Evolutionary conservation across 2,329 filamentous ascomycete genomes (phyloP).

Genomic region (Diaporthe helianthi): DNA sequence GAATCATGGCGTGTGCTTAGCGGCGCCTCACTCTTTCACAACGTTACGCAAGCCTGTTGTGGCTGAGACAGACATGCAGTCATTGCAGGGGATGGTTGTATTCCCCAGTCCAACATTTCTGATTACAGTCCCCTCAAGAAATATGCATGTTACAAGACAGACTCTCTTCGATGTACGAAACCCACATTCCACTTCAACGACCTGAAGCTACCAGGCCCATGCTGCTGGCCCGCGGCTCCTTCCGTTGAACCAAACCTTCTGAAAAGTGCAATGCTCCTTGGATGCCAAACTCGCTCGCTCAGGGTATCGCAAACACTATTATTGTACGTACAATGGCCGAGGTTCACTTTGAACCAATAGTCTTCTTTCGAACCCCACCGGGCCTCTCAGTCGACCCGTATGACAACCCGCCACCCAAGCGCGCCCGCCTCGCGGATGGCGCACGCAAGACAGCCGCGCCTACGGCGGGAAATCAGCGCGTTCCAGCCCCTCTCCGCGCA

Average conservation of each 20-base stretch:
- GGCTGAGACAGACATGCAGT: slow-evolving; percentile 1
- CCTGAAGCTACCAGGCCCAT: neutral
- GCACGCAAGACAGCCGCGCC: slow-evolving; percentile 75
- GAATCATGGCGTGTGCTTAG: neutral
- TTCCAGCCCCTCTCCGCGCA: slow-evolving; percentile 79
- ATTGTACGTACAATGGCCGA: slow-evolving; percentile 1
- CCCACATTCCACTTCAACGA: neutral
- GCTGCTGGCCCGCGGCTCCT: neutral
- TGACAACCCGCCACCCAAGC: slow-evolving; percentile 72
- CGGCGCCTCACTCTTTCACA: neutral
- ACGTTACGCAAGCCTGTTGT: neutral
- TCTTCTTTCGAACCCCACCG: neutral
- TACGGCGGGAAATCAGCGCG: slow-evolving; percentile 71
- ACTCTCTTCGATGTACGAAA: neutral
- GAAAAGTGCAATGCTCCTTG: neutral
- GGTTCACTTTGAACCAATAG: neutral
- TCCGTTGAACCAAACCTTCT: neutral
- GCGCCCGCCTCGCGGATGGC: slow-evolving; percentile 78
- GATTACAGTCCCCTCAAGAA: neutral
- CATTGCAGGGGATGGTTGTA: neutral
- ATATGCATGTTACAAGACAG: neutral
- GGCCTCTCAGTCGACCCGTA: slow-evolving; percentile 57
- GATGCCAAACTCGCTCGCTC: slow-evolving; percentile 23
- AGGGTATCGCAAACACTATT: slow-evolving; percentile 32
- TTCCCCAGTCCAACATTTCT: neutral